Conservation (phyloP, 305 asterid species). For the Andrographis paniculata region DNA sequence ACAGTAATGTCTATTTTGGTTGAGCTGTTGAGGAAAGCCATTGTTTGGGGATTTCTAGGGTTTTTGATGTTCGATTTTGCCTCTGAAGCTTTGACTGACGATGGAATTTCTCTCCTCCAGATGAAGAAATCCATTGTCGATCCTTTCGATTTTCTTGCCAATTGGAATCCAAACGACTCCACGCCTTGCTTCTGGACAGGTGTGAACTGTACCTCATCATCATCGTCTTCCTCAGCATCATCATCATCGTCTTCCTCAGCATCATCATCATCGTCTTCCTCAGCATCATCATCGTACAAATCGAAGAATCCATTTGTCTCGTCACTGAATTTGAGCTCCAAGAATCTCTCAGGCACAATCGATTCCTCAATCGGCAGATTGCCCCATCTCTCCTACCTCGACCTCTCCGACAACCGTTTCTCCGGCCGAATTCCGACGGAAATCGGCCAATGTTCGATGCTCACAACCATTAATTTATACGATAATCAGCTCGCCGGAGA, state of each 20-base stretch:
- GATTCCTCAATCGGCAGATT: constrained; percentile 48
- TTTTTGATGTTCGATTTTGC: constrained; percentile 28
- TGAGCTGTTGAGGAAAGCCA: constrained; percentile 31
- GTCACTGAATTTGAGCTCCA: constrained; percentile 45
- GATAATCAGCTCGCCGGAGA: constrained; percentile 50
- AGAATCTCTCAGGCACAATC: constrained; percentile 63
- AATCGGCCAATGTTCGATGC: constrained; percentile 44
- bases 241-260: too few species aligned
- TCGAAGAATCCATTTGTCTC: constrained; percentile 40
- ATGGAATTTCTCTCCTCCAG: constrained; percentile 56
- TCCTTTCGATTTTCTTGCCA: constrained; percentile 27
- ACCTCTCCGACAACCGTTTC: constrained; percentile 56
- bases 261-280: too few species aligned
- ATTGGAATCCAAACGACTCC: constrained; percentile 62
- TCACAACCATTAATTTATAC: constrained; percentile 46
- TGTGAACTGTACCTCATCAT: constrained; percentile 49
- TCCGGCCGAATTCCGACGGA: constrained; percentile 63
- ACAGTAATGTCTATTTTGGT: constrained; percentile 30
- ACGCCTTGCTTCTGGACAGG: constrained; percentile 81
- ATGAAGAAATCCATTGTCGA: constrained; percentile 57
- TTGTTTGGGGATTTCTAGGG: constrained; percentile 26
- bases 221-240: too few species aligned
- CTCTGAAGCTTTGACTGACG: constrained; percentile 51
- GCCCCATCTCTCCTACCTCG: constrained; percentile 37
- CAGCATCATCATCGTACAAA: too few species aligned